phyloP scores from a whole-genome alignment of 352 stramenopile species.

The Phytopythium boreale region DNA sequence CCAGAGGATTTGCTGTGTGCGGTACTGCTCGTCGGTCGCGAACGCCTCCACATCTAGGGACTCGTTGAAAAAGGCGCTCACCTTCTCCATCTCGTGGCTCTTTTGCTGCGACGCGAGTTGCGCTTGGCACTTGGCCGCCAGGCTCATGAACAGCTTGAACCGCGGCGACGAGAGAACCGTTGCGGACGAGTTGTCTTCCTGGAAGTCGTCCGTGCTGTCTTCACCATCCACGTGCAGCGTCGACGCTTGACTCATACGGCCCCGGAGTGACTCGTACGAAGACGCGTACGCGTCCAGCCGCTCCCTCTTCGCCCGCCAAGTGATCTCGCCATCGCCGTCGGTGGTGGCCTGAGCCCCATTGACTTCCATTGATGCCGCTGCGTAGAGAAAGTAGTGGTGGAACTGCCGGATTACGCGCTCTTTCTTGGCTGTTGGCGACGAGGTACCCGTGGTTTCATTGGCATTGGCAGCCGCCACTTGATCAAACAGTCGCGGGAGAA shows the following conservation, averaged over 20 bases:
- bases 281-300: slow-evolving; percentile 20
- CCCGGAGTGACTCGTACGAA: slow-evolving; percentile 20
- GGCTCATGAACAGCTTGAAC: slow-evolving; percentile 18
- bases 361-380: slow-evolving; percentile 21
- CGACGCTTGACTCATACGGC: slow-evolving; percentile 1
- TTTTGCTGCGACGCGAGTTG: slow-evolving; percentile 49
- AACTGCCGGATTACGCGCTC: slow-evolving; percentile 24
- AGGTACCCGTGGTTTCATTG: not conserved
- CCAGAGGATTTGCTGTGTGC: slow-evolving; percentile 37
- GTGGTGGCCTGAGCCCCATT: not conserved
- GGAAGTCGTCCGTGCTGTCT: not conserved
- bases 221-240: slow-evolving; percentile 4
- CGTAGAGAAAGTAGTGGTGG: slow-evolving; percentile 49
- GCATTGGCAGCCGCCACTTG: not conserved
- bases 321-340: not conserved
- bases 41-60: slow-evolving; percentile 62
- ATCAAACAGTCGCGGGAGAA: slow-evolving; percentile 21
- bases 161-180: slow-evolving; percentile 12
- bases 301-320: slow-evolving; percentile 14
- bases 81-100: slow-evolving; percentile 55
- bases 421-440: not conserved
- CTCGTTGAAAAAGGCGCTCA: slow-evolving; percentile 59
- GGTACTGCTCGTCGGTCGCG: slow-evolving; percentile 42
- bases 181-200: not conserved
- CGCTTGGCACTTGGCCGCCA: slow-evolving; percentile 51